Percentiles rank a stretch among this genome's conserved stretches.
Conservation (phyloP, 805 yeast species). For the Ogataea polymorpha region DNA sequence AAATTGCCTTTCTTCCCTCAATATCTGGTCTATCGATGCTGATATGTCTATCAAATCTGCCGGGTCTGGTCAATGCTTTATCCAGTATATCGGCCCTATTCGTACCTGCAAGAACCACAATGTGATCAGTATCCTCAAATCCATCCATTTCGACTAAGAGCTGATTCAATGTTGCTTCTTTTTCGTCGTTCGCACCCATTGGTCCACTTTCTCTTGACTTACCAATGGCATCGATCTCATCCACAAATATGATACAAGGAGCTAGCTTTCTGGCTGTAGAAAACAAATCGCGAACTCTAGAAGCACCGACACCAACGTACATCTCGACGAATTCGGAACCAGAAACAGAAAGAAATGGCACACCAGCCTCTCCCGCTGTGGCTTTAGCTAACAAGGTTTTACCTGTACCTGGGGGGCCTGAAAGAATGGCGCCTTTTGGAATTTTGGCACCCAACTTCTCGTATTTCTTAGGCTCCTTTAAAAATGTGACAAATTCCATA, state of each 20-base stretch:
- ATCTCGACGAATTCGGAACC: constrained; percentile 98
- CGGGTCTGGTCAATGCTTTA: constrained; percentile 91
- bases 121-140: constrained; percentile 84
- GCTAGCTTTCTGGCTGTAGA: constrained; percentile 90
- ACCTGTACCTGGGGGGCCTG: constrained; percentile 99
- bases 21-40: constrained; percentile 90
- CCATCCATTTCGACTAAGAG: constrained; percentile 99
- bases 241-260: constrained; percentile 94
- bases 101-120: constrained; percentile 96
- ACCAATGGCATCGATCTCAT: constrained; percentile 99
- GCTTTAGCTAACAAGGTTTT: constrained; percentile 96
- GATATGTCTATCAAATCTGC: constrained; percentile 94
- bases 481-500: constrained; percentile 94
- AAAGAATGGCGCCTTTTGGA: constrained; percentile 95
- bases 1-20: constrained; percentile 91
- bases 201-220: constrained; percentile 64
- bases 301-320: constrained; percentile 99
- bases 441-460: constrained; percentile 94
- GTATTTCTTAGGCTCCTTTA: constrained; percentile 86
- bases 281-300: constrained; percentile 94
- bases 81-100: constrained; percentile 93
- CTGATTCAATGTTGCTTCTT: constrained; percentile 95
- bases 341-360: constrained; percentile 91
- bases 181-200: constrained; percentile 93
- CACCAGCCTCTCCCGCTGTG: constrained; percentile 99